Evolutionary conservation across 1,139 yeast genomes (phyloP).

Genomic region (Wickerhamomyces sp.): DNA sequence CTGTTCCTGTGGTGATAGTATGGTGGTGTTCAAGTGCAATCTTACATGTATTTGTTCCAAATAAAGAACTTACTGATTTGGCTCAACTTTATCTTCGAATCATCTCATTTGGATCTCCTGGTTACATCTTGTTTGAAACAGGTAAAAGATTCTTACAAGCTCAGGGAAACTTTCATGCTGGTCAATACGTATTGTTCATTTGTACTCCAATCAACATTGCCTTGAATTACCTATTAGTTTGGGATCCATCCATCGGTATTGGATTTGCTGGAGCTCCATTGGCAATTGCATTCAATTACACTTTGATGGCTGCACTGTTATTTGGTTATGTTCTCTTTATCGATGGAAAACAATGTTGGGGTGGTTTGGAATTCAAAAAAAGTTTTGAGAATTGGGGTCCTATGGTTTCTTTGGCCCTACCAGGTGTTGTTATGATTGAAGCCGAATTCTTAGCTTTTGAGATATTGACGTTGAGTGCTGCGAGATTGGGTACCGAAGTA

Average conservation of each 20-base stretch:
- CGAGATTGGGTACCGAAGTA: conserved; percentile 35
- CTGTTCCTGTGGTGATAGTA: conserved; percentile 29
- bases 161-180: conserved; percentile 37
- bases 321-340: conserved; percentile 26
- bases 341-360: conserved; percentile 43
- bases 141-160: conserved; percentile 39
- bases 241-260: conserved; percentile 28
- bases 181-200: conserved; percentile 33
- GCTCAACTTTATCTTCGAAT: conserved; percentile 32
- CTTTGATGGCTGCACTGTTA: conserved; percentile 31
- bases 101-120: conserved; percentile 34
- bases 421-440: conserved; percentile 40
- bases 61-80: conserved; percentile 28
- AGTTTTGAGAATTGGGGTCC: conserved; percentile 31
- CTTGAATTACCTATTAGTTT: conserved; percentile 32
- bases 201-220: conserved; percentile 34
- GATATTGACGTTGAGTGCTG: conserved; percentile 34
- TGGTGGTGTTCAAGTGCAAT: conserved; percentile 37
- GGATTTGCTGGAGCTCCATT: conserved; percentile 41
- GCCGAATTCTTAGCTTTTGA: conserved; percentile 41
- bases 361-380: conserved; percentile 27
- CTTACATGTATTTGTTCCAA: conserved; percentile 30
- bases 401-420: conserved; percentile 33
- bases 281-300: conserved; percentile 33
- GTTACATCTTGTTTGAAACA: conserved; percentile 36